Evolutionary conservation across 192 early-diverging fungal genomes (phyloP).

Genomic region (Dissophora globulifera): DNA sequence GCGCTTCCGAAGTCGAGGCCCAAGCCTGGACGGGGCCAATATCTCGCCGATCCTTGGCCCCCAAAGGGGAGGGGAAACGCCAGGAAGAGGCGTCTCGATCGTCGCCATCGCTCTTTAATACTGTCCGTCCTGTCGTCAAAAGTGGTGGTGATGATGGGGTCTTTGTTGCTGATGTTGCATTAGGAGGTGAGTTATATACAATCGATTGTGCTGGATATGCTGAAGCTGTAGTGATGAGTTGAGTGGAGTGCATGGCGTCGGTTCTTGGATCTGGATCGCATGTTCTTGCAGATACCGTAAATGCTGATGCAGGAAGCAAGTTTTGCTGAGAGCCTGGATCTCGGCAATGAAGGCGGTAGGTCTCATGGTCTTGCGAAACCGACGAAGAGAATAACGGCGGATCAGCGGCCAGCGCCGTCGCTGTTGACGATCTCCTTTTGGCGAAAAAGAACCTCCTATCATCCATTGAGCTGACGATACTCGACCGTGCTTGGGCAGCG

Average conservation of each 20-base stretch:
- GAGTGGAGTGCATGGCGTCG: too few species aligned
- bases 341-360: not conserved
- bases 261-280: too few species aligned
- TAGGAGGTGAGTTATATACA: not conserved
- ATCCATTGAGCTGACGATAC: too few species aligned
- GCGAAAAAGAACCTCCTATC: too few species aligned
- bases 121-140: not conserved
- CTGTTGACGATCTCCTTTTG: not conserved
- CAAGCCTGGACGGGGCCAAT: slow-evolving; percentile 13
- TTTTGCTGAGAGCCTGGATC: not conserved
- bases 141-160: not conserved
- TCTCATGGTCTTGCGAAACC: not conserved
- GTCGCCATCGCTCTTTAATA: not conserved
- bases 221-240: too few species aligned
- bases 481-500: too few species aligned
- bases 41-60: too few species aligned
- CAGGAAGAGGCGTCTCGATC: slow-evolving; percentile 5
- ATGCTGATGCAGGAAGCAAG: too few species aligned
- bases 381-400: not conserved
- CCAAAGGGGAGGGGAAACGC: slow-evolving; percentile 20
- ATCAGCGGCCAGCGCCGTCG: slow-evolving; percentile 12
- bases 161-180: not conserved
- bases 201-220: not conserved
- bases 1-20: slow-evolving; percentile 28
- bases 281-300: too few species aligned